phyloP scores from a whole-genome alignment of 805 yeast species.

The Ogataea haglerorum region DNA sequence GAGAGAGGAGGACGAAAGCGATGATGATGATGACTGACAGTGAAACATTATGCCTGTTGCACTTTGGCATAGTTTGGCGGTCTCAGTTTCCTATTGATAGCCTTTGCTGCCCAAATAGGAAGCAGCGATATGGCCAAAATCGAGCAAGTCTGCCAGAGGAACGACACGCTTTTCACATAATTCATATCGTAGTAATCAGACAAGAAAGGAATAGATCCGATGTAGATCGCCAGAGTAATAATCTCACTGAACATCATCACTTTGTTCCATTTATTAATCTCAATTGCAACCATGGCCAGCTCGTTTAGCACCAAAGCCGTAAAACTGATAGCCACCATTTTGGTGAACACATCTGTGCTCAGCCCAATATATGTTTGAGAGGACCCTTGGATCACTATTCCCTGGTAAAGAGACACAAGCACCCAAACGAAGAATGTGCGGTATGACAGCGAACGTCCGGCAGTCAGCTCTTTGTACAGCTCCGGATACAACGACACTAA shows the following conservation, averaged over 20 bases:
- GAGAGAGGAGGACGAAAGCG: constrained; percentile 19
- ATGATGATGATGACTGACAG: constrained; percentile 26
- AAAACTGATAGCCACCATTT: constrained; percentile 85
- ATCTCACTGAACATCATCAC: constrained; percentile 72
- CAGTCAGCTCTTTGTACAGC: constrained; percentile 85
- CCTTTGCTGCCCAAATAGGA: constrained; percentile 87
- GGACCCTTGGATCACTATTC: constrained; percentile 75
- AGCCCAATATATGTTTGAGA: constrained; percentile 76
- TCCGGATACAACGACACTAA: constrained; percentile 92
- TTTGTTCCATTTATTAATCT: constrained; percentile 87
- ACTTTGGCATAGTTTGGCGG: constrained; percentile 98
- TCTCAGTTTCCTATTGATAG: constrained; percentile 67
- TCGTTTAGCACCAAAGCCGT: constrained; percentile 80
- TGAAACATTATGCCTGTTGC: constrained; percentile 58
- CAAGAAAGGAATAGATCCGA: constrained; percentile 78
- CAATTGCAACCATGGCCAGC: constrained; percentile 88
- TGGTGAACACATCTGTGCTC: constrained; percentile 47
- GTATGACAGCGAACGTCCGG: constrained; percentile 82
- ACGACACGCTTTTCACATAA: constrained; percentile 55
- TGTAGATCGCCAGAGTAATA: constrained; percentile 61
- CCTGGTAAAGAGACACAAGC: constrained; percentile 85
- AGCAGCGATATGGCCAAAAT: constrained; percentile 68
- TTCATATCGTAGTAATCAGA: constrained; percentile 79
- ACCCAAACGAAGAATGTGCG: constrained; percentile 91
- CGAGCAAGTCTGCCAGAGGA: constrained; percentile 65